A percentile compares a stretch with the other conserved stretches of the same genome.
phyloP scores from a whole-genome alignment of 2,329 filamentous ascomycete species.

The Magnaporthiopsis poae region DNA sequence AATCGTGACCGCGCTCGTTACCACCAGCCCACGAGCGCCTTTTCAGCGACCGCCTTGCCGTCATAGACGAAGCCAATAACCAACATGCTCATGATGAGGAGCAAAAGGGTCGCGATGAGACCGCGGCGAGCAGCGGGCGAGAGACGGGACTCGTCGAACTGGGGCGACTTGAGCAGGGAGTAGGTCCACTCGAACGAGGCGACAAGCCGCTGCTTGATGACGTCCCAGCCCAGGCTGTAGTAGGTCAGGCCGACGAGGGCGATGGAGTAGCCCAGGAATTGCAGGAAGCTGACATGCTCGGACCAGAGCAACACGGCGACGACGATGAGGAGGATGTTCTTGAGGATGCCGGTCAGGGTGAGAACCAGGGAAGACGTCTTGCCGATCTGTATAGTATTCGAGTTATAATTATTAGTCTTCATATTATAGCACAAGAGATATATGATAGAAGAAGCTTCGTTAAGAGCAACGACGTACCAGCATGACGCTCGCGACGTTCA shows the following conservation, averaged over 20 bases:
- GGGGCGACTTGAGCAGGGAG: slow-evolving; percentile 13
- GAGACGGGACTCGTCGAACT: slow-evolving; percentile 11
- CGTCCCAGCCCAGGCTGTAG: slow-evolving; percentile 30
- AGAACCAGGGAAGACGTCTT: slow-evolving; percentile 80
- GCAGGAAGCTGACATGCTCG: slow-evolving; percentile 59
- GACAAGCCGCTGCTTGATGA: slow-evolving; percentile 14
- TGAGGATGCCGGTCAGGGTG: slow-evolving; percentile 76
- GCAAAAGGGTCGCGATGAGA: slow-evolving; percentile 13
- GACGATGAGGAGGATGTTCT: slow-evolving; percentile 74
- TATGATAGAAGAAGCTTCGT: background rate
- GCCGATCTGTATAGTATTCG: slow-evolving; percentile 52
- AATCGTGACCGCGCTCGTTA: background rate
- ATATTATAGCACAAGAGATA: background rate
- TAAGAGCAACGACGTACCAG: slow-evolving; percentile 46
- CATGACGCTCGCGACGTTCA: slow-evolving; percentile 80
- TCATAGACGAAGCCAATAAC: slow-evolving; percentile 14
- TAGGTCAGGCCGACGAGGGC: slow-evolving; percentile 45
- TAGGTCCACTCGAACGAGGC: slow-evolving; percentile 14
- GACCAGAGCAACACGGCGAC: slow-evolving; percentile 70
- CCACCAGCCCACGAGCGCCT: background rate
- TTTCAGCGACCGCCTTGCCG: background rate
- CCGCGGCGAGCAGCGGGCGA: slow-evolving; percentile 16
- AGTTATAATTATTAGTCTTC: too few species aligned
- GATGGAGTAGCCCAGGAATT: slow-evolving; percentile 69
- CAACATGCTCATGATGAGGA: slow-evolving; percentile 13